A percentile compares a stretch with the other conserved stretches of the same genome.
These are phyloP conservation scores for Fraxinus nigra DNA, from an alignment of 305 asterid species.

Conservation along the genomic window DNA sequence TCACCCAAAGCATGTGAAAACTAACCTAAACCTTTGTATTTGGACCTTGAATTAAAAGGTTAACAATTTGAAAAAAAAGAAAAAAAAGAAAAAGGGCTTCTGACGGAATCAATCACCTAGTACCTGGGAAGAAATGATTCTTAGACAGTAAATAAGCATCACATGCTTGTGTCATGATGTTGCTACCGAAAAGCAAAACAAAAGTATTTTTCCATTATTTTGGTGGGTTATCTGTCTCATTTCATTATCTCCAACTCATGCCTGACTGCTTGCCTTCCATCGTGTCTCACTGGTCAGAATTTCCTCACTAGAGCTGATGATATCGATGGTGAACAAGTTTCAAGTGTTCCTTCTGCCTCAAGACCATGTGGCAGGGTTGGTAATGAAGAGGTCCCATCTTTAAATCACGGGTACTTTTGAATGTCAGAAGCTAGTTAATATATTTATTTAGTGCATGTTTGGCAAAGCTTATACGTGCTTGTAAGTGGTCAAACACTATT, in stretches of 20 bases:
- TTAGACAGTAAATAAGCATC: constrained; percentile 2
- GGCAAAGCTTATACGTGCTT: neutral
- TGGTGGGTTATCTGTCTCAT: constrained; percentile 3
- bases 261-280: neutral
- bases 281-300: constrained; percentile 40
- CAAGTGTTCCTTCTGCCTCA: constrained; percentile 35
- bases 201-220: neutral
- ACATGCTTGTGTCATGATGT: neutral
- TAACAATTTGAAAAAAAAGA: neutral
- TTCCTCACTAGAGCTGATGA: constrained; percentile 55
- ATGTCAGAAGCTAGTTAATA: neutral
- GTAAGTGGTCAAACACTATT: neutral
- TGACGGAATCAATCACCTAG: neutral
- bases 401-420: constrained; percentile 41
- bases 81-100: neutral
- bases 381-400: constrained; percentile 31
- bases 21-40: constrained; percentile 4
- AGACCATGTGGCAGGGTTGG: constrained; percentile 27
- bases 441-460: constrained; percentile 1
- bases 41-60: neutral
- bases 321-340: constrained; percentile 47
- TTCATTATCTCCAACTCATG: constrained; percentile 19
- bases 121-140: neutral
- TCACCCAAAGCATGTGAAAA: constrained; percentile 15
- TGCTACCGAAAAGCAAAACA: neutral